Percentiles rank a stretch among this genome's conserved stretches.
These are phyloP conservation scores for Opeltia flavorubescens DNA, from an alignment of 495 filamentous ascomycete genomes.

Conservation along the genomic window DNA sequence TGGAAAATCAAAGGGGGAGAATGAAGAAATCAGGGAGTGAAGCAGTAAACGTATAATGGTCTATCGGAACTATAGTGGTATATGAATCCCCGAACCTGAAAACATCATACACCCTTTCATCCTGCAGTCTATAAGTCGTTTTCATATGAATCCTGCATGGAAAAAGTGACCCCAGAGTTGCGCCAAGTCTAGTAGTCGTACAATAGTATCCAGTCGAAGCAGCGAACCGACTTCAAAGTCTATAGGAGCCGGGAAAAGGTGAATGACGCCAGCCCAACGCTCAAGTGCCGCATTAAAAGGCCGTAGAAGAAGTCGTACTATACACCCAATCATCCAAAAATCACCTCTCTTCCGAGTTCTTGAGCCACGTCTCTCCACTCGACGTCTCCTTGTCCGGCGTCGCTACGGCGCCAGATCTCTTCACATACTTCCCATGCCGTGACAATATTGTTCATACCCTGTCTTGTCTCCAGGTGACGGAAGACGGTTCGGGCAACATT, in stretches of 20 bases:
- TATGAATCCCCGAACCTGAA: neutral
- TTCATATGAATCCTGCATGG: neutral
- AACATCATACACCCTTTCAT: neutral
- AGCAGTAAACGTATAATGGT: too few relatives aligned
- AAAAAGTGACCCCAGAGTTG: neutral
- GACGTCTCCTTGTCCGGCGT: slow-evolving; percentile 22
- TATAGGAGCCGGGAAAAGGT: neutral
- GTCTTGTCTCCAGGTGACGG: slow-evolving; percentile 31
- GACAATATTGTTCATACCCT: slow-evolving; percentile 49
- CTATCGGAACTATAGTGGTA: neutral
- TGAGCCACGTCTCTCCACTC: slow-evolving; percentile 34
- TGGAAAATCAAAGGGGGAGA: too few relatives aligned
- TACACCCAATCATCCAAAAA: slow-evolving; percentile 32
- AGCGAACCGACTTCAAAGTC: neutral
- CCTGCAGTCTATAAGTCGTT: neutral
- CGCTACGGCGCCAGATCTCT: slow-evolving; percentile 41
- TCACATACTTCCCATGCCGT: slow-evolving; percentile 40
- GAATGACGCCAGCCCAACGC: neutral
- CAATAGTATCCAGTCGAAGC: neutral
- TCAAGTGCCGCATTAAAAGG: neutral
- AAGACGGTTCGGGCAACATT: slow-evolving; percentile 34
- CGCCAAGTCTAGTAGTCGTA: neutral
- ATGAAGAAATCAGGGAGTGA: too few relatives aligned
- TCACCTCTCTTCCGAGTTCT: slow-evolving; percentile 36
- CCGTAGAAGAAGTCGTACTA: neutral